phyloP scores from a whole-genome alignment of 306 rosid genomes.

The Vigna unguiculata region DNA sequence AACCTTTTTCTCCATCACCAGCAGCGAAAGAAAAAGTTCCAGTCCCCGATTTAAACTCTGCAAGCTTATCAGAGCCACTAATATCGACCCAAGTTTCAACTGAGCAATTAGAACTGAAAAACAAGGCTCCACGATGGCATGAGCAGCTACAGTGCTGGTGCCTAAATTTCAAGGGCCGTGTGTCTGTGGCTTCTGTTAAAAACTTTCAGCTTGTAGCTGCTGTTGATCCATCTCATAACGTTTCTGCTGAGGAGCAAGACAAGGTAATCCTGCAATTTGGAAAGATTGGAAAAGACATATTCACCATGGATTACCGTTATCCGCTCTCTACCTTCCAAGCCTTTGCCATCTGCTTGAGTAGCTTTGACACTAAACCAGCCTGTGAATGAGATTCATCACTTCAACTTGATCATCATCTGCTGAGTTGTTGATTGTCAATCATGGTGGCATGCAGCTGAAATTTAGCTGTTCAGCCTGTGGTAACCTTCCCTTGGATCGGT shows the following conservation, averaged over 20 bases:
- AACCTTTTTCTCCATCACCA: slow-evolving; percentile 49
- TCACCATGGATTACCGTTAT: slow-evolving; percentile 90
- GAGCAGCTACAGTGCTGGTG: slow-evolving; percentile 95
- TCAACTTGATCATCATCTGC: slow-evolving; percentile 23
- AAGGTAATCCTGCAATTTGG: slow-evolving; percentile 86
- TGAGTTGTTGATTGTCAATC: slow-evolving; percentile 83
- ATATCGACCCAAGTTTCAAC: slow-evolving; percentile 40
- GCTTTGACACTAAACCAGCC: slow-evolving; percentile 90
- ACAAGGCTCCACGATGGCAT: slow-evolving; percentile 92
- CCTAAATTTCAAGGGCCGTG: slow-evolving; percentile 87
- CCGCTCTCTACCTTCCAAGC: slow-evolving; percentile 96
- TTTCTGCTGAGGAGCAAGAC: slow-evolving; percentile 74
- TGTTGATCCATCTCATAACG: slow-evolving; percentile 67
- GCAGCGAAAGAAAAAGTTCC: slow-evolving; percentile 55
- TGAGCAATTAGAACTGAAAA: slow-evolving; percentile 68
- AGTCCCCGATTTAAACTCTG: slow-evolving; percentile 45
- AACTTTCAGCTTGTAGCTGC: slow-evolving; percentile 89
- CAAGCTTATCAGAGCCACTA: slow-evolving; percentile 41
- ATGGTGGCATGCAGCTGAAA: slow-evolving; percentile 42
- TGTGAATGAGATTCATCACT: slow-evolving; percentile 61
- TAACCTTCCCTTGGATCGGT: slow-evolving; percentile 37
- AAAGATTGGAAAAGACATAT: slow-evolving; percentile 86
- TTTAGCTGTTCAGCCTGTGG: slow-evolving; percentile 42
- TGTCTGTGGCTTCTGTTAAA: slow-evolving; percentile 89
- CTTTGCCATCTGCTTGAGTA: slow-evolving; percentile 85